Conservation (phyloP, 2,329 filamentous ascomycete genomes). For the Sporothrix brasiliensis region DNA sequence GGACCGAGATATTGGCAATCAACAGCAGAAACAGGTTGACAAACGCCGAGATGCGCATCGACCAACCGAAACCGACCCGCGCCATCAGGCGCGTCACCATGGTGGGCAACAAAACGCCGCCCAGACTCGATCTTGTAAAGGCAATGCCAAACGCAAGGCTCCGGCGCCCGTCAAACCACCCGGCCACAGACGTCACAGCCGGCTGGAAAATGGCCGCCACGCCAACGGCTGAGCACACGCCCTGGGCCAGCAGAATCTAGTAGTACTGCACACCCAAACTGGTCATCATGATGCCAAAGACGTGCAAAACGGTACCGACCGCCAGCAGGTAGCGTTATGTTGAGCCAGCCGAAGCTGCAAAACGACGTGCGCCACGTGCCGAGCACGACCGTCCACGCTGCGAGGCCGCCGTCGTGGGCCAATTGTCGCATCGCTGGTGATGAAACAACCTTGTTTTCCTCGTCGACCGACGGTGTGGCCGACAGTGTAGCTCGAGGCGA, state of each 20-base stretch:
- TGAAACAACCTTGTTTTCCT: not conserved
- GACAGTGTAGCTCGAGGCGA: not conserved
- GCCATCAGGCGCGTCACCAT: conserved; percentile 36
- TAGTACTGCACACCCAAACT: conserved; percentile 51
- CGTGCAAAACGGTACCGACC: conserved; percentile 56
- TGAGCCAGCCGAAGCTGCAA: conserved; percentile 37
- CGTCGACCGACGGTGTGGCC: not conserved
- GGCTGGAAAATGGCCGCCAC: conserved; percentile 42
- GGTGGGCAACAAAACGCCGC: conserved; percentile 39
- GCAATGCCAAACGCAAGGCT: conserved; percentile 40
- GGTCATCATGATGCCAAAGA: conserved; percentile 67
- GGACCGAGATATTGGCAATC: conserved; percentile 37
- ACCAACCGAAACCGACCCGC: conserved; percentile 38
- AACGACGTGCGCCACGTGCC: conserved; percentile 38
- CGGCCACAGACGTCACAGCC: conserved; percentile 42
- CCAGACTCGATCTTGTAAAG: conserved; percentile 35
- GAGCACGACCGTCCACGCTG: conserved; percentile 39
- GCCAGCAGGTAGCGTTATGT: conserved; percentile 55
- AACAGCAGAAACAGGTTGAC: conserved; percentile 37
- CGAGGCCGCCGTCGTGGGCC: conserved; percentile 36
- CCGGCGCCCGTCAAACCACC: conserved; percentile 39
- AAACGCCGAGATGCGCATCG: conserved; percentile 38
- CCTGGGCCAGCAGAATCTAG: conserved; percentile 48
- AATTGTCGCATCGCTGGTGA: not conserved
- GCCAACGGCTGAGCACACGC: conserved; percentile 46